Evolutionary conservation across 225 moss, liverwort and hornwort genomes (phyloP), one percentile per base, ranked within the genome.

Genomic region (Antitrichia curtipendula): DNA sequence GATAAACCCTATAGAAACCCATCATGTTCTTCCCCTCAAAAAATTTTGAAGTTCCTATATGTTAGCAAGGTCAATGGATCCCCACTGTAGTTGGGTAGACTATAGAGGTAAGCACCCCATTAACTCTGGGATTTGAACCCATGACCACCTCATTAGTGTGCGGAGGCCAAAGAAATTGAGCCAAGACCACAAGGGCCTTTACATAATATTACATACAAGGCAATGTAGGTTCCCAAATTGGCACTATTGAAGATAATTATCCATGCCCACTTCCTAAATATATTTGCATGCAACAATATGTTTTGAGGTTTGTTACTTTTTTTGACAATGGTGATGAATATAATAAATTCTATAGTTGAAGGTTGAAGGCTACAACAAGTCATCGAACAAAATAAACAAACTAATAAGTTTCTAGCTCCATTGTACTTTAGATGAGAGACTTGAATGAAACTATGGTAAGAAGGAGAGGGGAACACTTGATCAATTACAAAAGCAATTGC

Each of bases 181-280:
- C 1, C 1, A 19, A 73, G 19, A 2, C 4, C 0, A 1, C 0
- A 19, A 0, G 19, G 31, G 12, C 19, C 12, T 20, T 20, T 32
- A 15, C 1, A 47, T 18, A 29, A 45, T 4, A 73, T 47, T 73
- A 6, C 1, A 2, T 73, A 31, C 7, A 47, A 47, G 6, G 4
- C 0, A 32, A 2, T 1, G 7, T 49, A 19, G 19, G 32, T 74
- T 12, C 7, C 0, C 0, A 31, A 47, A 31, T 32, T 4, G 24
- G 58, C 12, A 49, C 19, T 31, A 32, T 12, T 74, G 32, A 32
- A 74, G 12, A 19, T 5, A 41, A 3, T 14, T 8, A 41, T 4
- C 0, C 8, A 4, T 69, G 4, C 8, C 13, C 1, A 24, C 23
- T 4, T 40, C 12, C n/a, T 24, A 38, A 6, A 38, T 68, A 38